A percentile compares a stretch with the other conserved stretches of the same genome.
phyloP scores from a whole-genome alignment of 108 stramenopile species.

The Nitzschia sp. region DNA sequence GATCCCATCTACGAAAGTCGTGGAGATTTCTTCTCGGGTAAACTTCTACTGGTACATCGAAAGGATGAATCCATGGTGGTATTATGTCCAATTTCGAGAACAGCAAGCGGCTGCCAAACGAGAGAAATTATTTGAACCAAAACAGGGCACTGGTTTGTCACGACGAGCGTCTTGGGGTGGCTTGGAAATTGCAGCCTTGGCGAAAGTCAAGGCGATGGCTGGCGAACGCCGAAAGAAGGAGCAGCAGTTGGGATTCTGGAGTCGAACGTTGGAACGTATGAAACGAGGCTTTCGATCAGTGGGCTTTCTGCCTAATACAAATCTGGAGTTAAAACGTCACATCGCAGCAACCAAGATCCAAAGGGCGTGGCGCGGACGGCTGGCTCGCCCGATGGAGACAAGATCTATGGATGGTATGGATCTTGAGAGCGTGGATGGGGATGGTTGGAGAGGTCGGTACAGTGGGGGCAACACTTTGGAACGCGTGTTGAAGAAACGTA shows the following conservation, averaged over 20 bases:
- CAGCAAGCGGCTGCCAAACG: constrained; percentile 12
- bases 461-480: not conserved
- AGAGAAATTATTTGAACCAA: not conserved
- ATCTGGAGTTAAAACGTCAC: constrained; percentile 40
- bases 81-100: constrained; percentile 10
- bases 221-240: constrained; percentile 16
- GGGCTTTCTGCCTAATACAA: constrained; percentile 25
- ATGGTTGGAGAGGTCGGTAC: constrained; percentile 7
- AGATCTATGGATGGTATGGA: constrained; percentile 10
- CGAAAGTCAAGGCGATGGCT: constrained; percentile 19
- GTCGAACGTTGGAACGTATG: constrained; percentile 1
- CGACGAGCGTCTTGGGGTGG: constrained; percentile 27
- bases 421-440: constrained; percentile 1
- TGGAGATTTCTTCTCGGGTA: constrained; percentile 31
- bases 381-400: not conserved
- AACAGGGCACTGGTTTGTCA: not conserved
- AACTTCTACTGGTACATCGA: constrained; percentile 31
- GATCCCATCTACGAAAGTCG: constrained; percentile 45
- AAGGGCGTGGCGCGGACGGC: constrained; percentile 32
- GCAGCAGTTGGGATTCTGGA: constrained; percentile 5
- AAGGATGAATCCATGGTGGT: constrained; percentile 32
- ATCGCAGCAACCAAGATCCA: constrained; percentile 44
- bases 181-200: constrained; percentile 33
- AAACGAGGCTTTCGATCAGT: constrained; percentile 27
- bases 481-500: constrained; percentile 4